Percentiles rank a stretch among this genome's conserved stretches.
These are phyloP conservation scores for Kazachstania sp. DNA, from an alignment of 1,139 yeast species.

Conservation along the genomic window DNA sequence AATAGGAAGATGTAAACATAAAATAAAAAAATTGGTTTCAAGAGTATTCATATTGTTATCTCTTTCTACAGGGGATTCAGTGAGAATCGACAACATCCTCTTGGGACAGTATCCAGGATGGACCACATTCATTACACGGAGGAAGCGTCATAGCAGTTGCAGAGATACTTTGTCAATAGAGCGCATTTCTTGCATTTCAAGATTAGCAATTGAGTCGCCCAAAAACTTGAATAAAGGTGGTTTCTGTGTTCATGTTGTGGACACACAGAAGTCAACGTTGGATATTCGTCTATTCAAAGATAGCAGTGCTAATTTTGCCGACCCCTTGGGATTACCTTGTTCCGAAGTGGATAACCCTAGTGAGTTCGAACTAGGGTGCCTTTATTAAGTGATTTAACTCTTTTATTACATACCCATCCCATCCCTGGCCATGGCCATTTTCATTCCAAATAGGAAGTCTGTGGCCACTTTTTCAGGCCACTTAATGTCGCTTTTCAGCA, in stretches of 20 bases:
- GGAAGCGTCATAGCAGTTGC: not conserved
- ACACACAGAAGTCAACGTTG: not conserved
- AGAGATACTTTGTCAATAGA: not conserved
- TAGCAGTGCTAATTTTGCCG: not conserved
- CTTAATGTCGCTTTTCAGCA: no score
- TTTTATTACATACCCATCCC: no score
- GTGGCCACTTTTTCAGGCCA: no score
- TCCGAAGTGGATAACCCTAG: not conserved
- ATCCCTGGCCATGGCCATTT: no score
- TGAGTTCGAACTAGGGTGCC: not conserved
- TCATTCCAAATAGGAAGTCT: no score
- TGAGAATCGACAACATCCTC: not conserved
- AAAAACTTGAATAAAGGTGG: not conserved
- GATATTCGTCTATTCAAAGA: not conserved
- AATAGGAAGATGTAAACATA: not conserved
- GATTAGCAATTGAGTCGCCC: not conserved
- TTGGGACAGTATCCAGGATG: not conserved
- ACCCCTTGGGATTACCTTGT: not conserved
- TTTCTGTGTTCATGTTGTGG: not conserved
- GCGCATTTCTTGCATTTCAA: not conserved
- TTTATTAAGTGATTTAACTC: no score
- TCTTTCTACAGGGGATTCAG: not conserved
- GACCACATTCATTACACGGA: not conserved
- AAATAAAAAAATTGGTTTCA: not conserved
- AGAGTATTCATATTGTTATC: not conserved